These are phyloP conservation scores for Daedaleopsis sinensis DNA, from an alignment of 768 basidiomycete genomes.

Conservation along the genomic window DNA sequence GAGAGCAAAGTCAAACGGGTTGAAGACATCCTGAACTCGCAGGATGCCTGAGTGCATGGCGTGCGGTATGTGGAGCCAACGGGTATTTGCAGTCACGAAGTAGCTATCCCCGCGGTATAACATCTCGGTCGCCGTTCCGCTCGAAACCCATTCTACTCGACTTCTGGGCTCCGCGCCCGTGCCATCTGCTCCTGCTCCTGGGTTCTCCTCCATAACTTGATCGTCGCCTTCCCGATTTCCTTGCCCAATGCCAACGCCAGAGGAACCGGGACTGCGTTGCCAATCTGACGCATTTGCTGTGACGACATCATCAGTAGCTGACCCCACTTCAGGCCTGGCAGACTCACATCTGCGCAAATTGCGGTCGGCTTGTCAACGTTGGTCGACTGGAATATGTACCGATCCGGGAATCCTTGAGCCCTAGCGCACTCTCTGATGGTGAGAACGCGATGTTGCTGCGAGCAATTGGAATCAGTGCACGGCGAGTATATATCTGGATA, in stretches of 20 bases:
- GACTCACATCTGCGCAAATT: slow-evolving; percentile 55
- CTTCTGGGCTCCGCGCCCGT: slow-evolving; percentile 16
- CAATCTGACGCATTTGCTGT: slow-evolving; percentile 78
- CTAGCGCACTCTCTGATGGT: slow-evolving; percentile 71
- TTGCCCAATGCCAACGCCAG: slow-evolving; percentile 65
- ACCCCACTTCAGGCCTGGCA: not conserved
- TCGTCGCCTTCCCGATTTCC: slow-evolving; percentile 45
- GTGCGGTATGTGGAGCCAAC: not conserved
- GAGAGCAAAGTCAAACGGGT: slow-evolving; percentile 81
- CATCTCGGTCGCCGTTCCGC: not conserved
- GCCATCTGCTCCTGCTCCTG: slow-evolving; percentile 29
- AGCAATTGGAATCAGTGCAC: not conserved
- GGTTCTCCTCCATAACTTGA: slow-evolving; percentile 47
- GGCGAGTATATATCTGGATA: not conserved
- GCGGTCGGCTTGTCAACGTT: slow-evolving; percentile 35
- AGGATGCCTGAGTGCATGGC: slow-evolving; percentile 24
- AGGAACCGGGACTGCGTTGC: slow-evolving; percentile 78
- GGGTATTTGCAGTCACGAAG: not conserved
- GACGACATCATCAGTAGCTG: slow-evolving; percentile 7
- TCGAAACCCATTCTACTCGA: not conserved
- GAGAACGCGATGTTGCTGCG: slow-evolving; percentile 71
- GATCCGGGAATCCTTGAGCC: slow-evolving; percentile 79
- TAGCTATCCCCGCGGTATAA: no score
- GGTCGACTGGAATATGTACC: slow-evolving; percentile 60
- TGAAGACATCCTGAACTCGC: slow-evolving; percentile 66